Percentiles rank a stretch among this genome's conserved stretches.
phyloP scores from a whole-genome alignment of 257 asterid species.

The Jasminum sambac region DNA sequence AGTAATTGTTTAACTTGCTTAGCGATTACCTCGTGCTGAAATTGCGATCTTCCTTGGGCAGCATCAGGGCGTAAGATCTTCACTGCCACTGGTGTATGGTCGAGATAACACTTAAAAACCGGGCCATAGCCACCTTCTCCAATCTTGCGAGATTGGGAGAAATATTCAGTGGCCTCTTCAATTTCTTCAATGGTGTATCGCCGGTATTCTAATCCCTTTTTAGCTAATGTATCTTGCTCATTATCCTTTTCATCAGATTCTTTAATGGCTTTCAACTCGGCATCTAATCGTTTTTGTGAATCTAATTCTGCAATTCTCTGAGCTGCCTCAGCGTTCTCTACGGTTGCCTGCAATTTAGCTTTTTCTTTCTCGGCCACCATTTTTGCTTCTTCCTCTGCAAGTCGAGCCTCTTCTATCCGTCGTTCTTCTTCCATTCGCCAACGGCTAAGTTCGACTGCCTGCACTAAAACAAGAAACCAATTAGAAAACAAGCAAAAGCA shows the following conservation, averaged over 20 bases:
- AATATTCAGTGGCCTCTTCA: constrained; percentile 73
- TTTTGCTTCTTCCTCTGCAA: constrained; percentile 47
- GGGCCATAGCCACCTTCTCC: constrained; percentile 99
- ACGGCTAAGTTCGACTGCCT: constrained; percentile 69
- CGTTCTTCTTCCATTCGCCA: constrained; percentile 83
- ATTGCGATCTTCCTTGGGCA: constrained; percentile 82
- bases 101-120: constrained; percentile 76
- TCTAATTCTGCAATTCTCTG: constrained; percentile 46
- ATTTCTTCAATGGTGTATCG: constrained; percentile 74
- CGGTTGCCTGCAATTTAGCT: constrained; percentile 34
- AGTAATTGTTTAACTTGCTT: not conserved
- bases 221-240: not conserved
- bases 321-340: constrained; percentile 44
- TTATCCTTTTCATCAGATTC: constrained; percentile 36
- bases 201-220: constrained; percentile 41
- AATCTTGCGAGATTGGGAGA: constrained; percentile 51
- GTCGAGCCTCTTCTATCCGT: constrained; percentile 52
- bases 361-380: constrained; percentile 38
- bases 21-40: constrained; percentile 69
- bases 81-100: constrained; percentile 77
- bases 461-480: constrained; percentile 17
- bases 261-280: constrained; percentile 40
- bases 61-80: constrained; percentile 90
- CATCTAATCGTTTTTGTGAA: constrained; percentile 39
- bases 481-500: not conserved